Percentiles rank a stretch among this genome's conserved stretches.
Conservation (phyloP, 2,329 filamentous ascomycete species). For the Acephala macrosclerotiorum region DNA sequence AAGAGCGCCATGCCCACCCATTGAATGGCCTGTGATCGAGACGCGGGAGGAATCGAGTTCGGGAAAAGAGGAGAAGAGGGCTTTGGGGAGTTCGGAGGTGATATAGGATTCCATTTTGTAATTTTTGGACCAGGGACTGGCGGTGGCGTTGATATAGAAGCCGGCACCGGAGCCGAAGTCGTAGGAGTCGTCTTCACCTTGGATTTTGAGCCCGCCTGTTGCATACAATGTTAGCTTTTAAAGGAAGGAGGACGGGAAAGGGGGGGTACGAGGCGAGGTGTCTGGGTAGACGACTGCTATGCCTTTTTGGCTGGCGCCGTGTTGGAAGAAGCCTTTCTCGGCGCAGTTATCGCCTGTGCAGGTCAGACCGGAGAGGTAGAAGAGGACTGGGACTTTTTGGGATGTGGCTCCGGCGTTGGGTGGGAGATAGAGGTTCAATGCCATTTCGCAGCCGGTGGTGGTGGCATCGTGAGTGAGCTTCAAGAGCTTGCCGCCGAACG, state of each 20-base stretch:
- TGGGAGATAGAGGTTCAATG: constrained; percentile 90
- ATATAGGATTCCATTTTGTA: constrained; percentile 98
- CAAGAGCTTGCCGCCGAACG: constrained; percentile 92
- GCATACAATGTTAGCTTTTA: background rate
- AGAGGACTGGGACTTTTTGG: constrained; percentile 79
- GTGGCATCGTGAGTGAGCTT: constrained; percentile 89
- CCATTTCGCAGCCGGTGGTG: constrained; percentile 86
- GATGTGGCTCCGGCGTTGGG: constrained; percentile 60
- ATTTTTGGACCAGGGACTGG: constrained; percentile 73
- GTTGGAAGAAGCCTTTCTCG: constrained; percentile 90
- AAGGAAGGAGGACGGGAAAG: background rate
- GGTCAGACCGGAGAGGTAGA: constrained; percentile 94
- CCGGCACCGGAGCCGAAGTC: constrained; percentile 93
- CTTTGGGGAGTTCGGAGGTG: constrained; percentile 81
- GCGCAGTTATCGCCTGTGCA: constrained; percentile 90
- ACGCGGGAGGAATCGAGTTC: constrained; percentile 75
- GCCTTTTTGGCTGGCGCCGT: constrained; percentile 77
- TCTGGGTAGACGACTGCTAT: constrained; percentile 96
- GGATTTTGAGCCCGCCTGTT: constrained; percentile 75
- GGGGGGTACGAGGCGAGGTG: constrained; percentile 78
- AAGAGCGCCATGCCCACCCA: constrained; percentile 96
- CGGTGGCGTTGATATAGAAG: constrained; percentile 92
- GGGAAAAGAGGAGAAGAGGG: constrained; percentile 76
- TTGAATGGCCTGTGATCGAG: constrained; percentile 91
- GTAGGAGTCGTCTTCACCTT: constrained; percentile 85